Base-by-base conservation (phyloP, 805 yeast species). In the Lachancea thermotolerans region DNA sequence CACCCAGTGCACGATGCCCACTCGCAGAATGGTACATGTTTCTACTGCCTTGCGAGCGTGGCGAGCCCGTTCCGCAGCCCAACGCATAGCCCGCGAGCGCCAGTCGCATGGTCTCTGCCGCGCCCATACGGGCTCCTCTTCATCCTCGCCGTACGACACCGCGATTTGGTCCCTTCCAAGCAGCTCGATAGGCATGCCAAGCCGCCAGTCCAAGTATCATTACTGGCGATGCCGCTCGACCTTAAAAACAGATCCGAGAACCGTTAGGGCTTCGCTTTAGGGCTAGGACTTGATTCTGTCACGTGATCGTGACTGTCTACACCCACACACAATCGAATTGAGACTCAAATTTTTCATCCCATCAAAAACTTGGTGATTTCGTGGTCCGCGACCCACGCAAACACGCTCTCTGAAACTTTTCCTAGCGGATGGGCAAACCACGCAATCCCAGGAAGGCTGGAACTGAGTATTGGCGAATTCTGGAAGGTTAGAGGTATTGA, bases 1-100 rank as follows among this genome's bases (percentile, higher is more conserved):
- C 12, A 68, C 44, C 67, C 78, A 73, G 56, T 82, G 84, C 40
- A 81, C 53, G 0, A 75, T 45, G 0, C 91, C 86, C 0, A 84
- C 62, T 37, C 75, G 73, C 39, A 67, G 59, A 2, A 79, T 41
- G 40, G 48, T 44, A 27, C 27, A 5, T 3, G 12, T 29, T 36
- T 12, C 12, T 5, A 16, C 18, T 11, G 12, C 16, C 5, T 14
- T 17, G 21, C 12, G 12, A 17, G 16, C 16, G 12, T 16, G n/a
- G n/a, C 21, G 15, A 10, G 18, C 37, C 21, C 37, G 5, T 34
- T 14, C 16, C 11, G n/a, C 15, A 14, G 15, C 34, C 34, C 15
- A n/a, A 4, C 8, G 34, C 15, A 8, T 8, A 12, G 15, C n/a
- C 34, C 34, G 12, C 14, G 12, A 11, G 8, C 33, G 17, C 17